A percentile compares a stretch with the other conserved stretches of the same genome.
Evolutionary conservation across 495 filamentous ascomycete genomes (phyloP).

Genomic region (Neurospora terricola): DNA sequence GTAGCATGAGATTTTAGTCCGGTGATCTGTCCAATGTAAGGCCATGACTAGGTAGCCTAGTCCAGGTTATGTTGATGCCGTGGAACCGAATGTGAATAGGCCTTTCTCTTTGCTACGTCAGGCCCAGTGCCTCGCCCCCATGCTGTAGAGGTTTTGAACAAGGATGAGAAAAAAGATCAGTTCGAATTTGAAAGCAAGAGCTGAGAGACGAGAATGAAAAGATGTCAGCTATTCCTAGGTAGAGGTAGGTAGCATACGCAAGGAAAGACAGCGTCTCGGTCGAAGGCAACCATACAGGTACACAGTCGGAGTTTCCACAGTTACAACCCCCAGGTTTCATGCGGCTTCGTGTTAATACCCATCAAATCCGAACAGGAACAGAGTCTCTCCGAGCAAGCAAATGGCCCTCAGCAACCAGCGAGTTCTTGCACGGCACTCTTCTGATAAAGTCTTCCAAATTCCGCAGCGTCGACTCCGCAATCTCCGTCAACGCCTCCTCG

Average conservation of each 20-base stretch:
- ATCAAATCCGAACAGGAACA: slow-evolving; percentile 17
- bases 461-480: slow-evolving; percentile 48
- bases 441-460: slow-evolving; percentile 38
- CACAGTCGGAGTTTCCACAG: not conserved
- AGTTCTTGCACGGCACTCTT: slow-evolving; percentile 25
- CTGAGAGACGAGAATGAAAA: not conserved
- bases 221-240: not conserved
- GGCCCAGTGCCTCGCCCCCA: not conserved
- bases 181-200: not conserved
- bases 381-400: slow-evolving; percentile 7
- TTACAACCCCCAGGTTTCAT: not conserved
- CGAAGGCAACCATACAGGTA: not conserved
- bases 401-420: slow-evolving; percentile 20
- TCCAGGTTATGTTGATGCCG: not conserved
- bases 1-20: not conserved
- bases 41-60: not conserved
- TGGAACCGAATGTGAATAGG: not conserved
- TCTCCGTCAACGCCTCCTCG: slow-evolving; percentile 53
- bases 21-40: not conserved
- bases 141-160: not conserved
- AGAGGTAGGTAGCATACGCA: not conserved
- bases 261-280: not conserved
- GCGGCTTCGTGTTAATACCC: not conserved
- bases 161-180: not conserved
- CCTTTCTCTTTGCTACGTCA: not conserved